Conservation (phyloP, 2,329 filamentous ascomycete genomes). For the Pseudogymnoascus pannorum region DNA sequence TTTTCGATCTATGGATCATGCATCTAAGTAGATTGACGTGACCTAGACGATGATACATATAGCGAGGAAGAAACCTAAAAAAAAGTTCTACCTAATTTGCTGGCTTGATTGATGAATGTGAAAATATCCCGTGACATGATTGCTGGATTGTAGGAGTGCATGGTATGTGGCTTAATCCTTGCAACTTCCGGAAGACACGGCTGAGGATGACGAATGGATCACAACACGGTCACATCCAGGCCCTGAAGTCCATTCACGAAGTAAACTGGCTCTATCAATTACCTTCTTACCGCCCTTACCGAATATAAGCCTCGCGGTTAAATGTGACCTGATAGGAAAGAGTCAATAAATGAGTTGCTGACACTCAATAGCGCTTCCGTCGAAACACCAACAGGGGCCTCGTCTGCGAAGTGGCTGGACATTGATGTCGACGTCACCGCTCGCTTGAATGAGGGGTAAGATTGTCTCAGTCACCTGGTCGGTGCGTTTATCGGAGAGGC, state of each 20-base stretch:
- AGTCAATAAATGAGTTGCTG: background rate
- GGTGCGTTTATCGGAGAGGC: background rate
- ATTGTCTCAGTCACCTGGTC: background rate
- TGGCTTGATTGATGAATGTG: background rate
- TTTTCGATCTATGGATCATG: background rate
- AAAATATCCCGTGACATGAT: background rate
- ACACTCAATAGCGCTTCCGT: background rate
- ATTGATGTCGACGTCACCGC: background rate
- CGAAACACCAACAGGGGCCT: background rate
- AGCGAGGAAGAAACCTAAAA: background rate
- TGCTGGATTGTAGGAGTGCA: background rate
- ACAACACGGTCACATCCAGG: background rate
- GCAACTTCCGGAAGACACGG: background rate
- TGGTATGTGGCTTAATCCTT: background rate
- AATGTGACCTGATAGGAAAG: background rate
- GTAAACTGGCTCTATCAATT: background rate
- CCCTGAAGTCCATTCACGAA: background rate
- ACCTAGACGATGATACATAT: slow-evolving; percentile 2
- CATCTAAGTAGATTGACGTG: slow-evolving; percentile 3
- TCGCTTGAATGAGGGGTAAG: slow-evolving; percentile 2
- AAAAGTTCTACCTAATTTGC: background rate
- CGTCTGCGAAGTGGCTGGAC: background rate
- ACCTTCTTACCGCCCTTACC: background rate
- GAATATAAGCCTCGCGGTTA: background rate
- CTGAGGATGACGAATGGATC: background rate